A percentile compares a stretch with the other conserved stretches of the same genome.
phyloP scores from a whole-genome alignment of 768 basidiomycete species.

The Pholiota conissans region DNA sequence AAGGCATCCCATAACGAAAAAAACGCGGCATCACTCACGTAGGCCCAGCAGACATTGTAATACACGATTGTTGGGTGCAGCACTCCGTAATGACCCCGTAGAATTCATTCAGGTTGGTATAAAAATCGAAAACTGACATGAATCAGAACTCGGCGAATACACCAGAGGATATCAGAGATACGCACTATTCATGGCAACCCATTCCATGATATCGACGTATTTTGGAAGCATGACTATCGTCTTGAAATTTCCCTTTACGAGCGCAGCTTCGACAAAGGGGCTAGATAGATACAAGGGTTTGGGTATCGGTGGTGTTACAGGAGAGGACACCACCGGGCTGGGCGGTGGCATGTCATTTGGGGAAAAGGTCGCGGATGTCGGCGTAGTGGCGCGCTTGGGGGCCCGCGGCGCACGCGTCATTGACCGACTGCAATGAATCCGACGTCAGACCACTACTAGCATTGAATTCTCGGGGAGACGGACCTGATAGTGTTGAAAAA shows the following conservation, averaged over 20 bases:
- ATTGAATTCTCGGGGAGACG: slow-evolving; percentile 18
- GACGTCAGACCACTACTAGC: neutral
- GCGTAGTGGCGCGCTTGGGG: slow-evolving; percentile 73
- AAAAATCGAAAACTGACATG: slow-evolving; percentile 90
- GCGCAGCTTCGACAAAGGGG: slow-evolving; percentile 94
- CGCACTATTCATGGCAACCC: slow-evolving; percentile 82
- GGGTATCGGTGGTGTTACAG: slow-evolving; percentile 27
- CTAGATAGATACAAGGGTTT: slow-evolving; percentile 89
- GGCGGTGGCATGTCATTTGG: slow-evolving; percentile 43
- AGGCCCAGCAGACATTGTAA: slow-evolving; percentile 90
- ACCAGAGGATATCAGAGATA: slow-evolving; percentile 15
- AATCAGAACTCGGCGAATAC: neutral
- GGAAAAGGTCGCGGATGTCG: slow-evolving; percentile 64
- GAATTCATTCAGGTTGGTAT: slow-evolving; percentile 95
- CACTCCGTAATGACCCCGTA: slow-evolving; percentile 95
- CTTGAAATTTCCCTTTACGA: slow-evolving; percentile 98
- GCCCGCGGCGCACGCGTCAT: slow-evolving; percentile 64
- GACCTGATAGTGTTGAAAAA: slow-evolving; percentile 85
- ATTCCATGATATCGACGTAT: slow-evolving; percentile 98
- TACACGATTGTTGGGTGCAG: slow-evolving; percentile 88
- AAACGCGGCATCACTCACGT: slow-evolving; percentile 53
- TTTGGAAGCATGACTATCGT: slow-evolving; percentile 95
- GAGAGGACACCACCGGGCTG: slow-evolving; percentile 37
- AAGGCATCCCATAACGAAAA: neutral
- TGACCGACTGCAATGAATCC: slow-evolving; percentile 52